Evolutionary conservation across 768 basidiomycete genomes (phyloP).

Genomic region (Serendipita sp.): DNA sequence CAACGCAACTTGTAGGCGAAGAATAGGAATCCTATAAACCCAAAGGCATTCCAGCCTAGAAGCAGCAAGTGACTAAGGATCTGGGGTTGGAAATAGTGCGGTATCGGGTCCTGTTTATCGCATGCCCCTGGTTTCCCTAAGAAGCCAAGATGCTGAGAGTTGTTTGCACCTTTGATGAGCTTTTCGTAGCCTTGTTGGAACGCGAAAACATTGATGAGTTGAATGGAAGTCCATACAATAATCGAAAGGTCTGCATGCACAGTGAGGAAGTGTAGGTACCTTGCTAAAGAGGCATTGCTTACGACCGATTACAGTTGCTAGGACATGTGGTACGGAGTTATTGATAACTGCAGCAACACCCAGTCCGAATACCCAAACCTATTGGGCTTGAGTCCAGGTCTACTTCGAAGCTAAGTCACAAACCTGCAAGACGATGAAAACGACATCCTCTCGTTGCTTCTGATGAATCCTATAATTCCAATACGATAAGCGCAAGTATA

Average conservation of each 20-base stretch:
- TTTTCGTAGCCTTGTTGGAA: slow-evolving; percentile 43
- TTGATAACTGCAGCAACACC: slow-evolving; percentile 53
- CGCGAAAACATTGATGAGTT: slow-evolving; percentile 32
- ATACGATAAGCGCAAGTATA: not conserved
- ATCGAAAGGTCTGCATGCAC: not conserved
- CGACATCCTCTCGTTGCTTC: slow-evolving; percentile 61
- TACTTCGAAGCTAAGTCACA: not conserved
- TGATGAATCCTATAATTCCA: slow-evolving; percentile 36
- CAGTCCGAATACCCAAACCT: slow-evolving; percentile 61
- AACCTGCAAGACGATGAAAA: slow-evolving; percentile 46
- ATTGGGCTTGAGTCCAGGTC: no score
- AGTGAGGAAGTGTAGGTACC: not conserved
- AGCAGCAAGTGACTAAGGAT: slow-evolving; percentile 47
- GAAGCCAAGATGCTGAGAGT: slow-evolving; percentile 11
- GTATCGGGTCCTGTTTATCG: slow-evolving; percentile 28
- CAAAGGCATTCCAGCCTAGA: slow-evolving; percentile 43
- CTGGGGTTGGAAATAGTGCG: slow-evolving; percentile 51
- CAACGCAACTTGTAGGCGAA: slow-evolving; percentile 62
- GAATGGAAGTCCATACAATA: not conserved
- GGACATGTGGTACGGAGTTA: slow-evolving; percentile 65
- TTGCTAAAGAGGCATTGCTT: not conserved
- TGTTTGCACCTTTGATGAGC: slow-evolving; percentile 50
- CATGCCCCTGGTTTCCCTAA: not conserved
- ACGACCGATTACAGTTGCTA: not conserved
- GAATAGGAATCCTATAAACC: slow-evolving; percentile 43